A percentile compares a stretch with the other conserved stretches of the same genome.
Conservation (phyloP, 331 rosid genomes). For the Spiraea crenata region DNA sequence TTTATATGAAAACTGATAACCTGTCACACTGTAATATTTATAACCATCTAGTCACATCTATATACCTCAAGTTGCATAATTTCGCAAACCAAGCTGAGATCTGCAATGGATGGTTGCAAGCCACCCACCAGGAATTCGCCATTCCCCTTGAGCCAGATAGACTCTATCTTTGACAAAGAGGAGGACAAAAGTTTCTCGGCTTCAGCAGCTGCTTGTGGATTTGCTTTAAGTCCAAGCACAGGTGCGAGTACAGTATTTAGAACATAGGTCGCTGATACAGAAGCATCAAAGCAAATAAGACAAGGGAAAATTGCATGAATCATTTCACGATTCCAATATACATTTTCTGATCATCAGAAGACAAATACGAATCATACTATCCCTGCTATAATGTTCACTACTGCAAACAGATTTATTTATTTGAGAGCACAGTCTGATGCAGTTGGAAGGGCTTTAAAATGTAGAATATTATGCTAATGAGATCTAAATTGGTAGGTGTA, state of each 20-base stretch:
- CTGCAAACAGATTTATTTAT: not conserved
- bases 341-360: not conserved
- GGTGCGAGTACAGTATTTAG: conserved; percentile 65
- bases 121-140: conserved; percentile 48
- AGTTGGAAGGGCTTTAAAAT: not conserved
- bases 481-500: not conserved
- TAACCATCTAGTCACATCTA: not conserved
- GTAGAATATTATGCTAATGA: not conserved
- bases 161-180: conserved; percentile 69
- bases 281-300: conserved; percentile 12
- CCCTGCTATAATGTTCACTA: not conserved
- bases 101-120: conserved; percentile 60
- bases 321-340: not conserved
- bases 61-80: conserved; percentile 77
- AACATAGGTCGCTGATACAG: conserved; percentile 52
- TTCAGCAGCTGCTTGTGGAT: conserved; percentile 64
- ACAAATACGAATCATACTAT: conserved; percentile 6
- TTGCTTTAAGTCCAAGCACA: conserved; percentile 43
- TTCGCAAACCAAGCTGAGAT: conserved; percentile 67
- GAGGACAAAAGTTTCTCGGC: conserved; percentile 60
- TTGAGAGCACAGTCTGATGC: conserved; percentile 1
- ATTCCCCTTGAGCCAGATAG: conserved; percentile 67
- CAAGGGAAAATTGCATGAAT: conserved; percentile 12
- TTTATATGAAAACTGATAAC: not conserved
- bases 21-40: not conserved